Evolutionary conservation across 495 filamentous ascomycete species (phyloP).

Genomic region (Daldinia vernicosa): DNA sequence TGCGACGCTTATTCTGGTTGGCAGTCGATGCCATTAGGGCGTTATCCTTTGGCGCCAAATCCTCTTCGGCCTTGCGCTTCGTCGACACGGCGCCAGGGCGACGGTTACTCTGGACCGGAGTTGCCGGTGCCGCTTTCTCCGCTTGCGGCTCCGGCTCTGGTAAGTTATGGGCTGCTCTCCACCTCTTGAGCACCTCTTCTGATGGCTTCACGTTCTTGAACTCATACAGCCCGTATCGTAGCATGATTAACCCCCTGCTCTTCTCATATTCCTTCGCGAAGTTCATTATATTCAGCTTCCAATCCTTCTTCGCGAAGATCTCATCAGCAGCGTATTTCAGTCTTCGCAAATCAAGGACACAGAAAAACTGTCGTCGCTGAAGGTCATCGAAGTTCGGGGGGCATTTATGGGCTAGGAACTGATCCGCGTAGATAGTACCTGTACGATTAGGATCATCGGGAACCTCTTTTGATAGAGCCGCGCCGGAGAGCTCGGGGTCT

Average conservation of each 20-base stretch:
- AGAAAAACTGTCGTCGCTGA: constrained; percentile 62
- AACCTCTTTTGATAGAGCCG: constrained; percentile 55
- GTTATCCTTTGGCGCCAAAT: constrained; percentile 48
- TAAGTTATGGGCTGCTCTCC: constrained; percentile 57
- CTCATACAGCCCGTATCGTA: constrained; percentile 62
- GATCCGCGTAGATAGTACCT: constrained; percentile 59
- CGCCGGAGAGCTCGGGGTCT: constrained; percentile 56
- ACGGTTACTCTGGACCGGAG: constrained; percentile 16
- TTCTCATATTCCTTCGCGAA: constrained; percentile 65
- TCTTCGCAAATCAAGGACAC: constrained; percentile 61
- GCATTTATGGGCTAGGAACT: constrained; percentile 59
- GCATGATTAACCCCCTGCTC: constrained; percentile 61
- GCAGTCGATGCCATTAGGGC: constrained; percentile 47
- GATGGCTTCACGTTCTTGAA: constrained; percentile 63
- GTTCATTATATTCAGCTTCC: constrained; percentile 62
- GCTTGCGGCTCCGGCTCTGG: constrained; percentile 50
- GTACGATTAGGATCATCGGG: constrained; percentile 51
- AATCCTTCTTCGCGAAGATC: constrained; percentile 61
- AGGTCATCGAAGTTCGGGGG: constrained; percentile 58
- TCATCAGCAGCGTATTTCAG: constrained; percentile 62
- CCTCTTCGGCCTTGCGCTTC: constrained; percentile 60
- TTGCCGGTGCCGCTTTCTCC: constrained; percentile 28
- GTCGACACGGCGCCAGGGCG: constrained; percentile 21
- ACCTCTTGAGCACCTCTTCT: constrained; percentile 57
- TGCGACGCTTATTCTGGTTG: constrained; percentile 58